Evolutionary conservation across 257 asterid species (phyloP), one percentile per base, ranked within the genome.

Genomic region (Lithospermum erythrorhizon): DNA sequence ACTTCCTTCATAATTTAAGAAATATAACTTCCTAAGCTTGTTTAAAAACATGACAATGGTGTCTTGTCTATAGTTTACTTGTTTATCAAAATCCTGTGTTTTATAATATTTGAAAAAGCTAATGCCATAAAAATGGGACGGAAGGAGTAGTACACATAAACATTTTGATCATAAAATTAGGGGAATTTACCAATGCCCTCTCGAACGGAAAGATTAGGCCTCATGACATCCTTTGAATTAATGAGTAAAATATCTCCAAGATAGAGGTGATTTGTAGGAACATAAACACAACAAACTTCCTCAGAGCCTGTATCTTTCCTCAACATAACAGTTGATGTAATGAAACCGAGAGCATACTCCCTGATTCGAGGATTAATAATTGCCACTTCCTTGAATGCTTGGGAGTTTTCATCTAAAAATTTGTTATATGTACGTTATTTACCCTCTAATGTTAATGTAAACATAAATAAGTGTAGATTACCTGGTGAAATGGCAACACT

Each of bases 131-230:
- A n/a, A n/a, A n/a, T n/a, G n/a, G n/a, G n/a, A n/a, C n/a, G n/a
- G n/a, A n/a, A n/a, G n/a, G n/a, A n/a, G n/a, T n/a, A n/a, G n/a
- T n/a, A n/a, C n/a, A n/a, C n/a, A n/a, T n/a, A n/a, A n/a, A n/a
- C n/a, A n/a, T n/a, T n/a, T n/a, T n/a, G n/a, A n/a, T n/a, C n/a
- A n/a, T n/a, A n/a, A n/a, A n/a, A n/a, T n/a, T n/a, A n/a, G n/a
- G n/a, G n/a, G n/a, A n/a, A n/a, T 74, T 73, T 71, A 79, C 85
- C 85, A 65, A 79, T 79, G 51, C 85, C 85, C 68, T 79, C 82
- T 35, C 85, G 77, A 32, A 79, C 82, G n/a, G 85, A 79, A 67
- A 76, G 69, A 68, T 65, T 79, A 24, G 85, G 82, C 49, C 85
- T 68, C 20, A 79, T 79, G 58, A 79, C 80, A 65, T 79, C 85